Evolutionary conservation across 2,329 filamentous ascomycete species (phyloP), one percentile per base, ranked within the genome.

Genomic region (Colletotrichum tamarilloi): DNA sequence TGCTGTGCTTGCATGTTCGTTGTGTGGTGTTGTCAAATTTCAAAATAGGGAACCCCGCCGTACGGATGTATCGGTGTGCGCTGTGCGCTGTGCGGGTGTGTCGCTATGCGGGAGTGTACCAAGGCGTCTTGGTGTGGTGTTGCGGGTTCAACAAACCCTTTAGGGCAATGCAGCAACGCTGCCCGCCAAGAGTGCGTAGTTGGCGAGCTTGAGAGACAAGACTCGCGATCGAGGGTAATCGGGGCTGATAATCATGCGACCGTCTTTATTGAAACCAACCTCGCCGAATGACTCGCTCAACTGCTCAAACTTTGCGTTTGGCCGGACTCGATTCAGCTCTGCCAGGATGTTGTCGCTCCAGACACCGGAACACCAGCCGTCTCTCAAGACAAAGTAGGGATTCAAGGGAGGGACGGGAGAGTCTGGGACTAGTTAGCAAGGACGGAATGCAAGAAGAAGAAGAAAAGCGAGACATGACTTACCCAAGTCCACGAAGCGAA

Each of bases 401-500:
- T 95, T 94, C 5, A 94, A 83, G 1, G 91, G 89, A 4, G 92
- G 92, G 16, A 92, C 87, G 3, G 91, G 89, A 2, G 92, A 93
- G 78, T 95, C 93, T 92, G 35, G 11, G 8, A 24, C 79, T 42
- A 76, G 78, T 80, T 74, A 80, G 77, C 52, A 62, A 14, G 26
- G 49, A 42, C 42, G 16, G 22, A 38, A 49, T 35, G n/a, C 19
- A n/a, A 35, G 9, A 26, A 32, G 24, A 19, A 35, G 4, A 26
- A 30, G 22, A 32, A 59, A 7, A 42, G 19, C 35, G 28, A 9
- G 4, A 32, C 22, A 56, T 22, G 35, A 81, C 85, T 76, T 85
- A 92, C 90, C 87, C 6, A 95, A 85, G 80, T 95, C 93, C 66
- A 95, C 91, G 77, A 93, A 95, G 67, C 93, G 90, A 77, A 95